A percentile compares a stretch with the other conserved stretches of the same genome.
Evolutionary conservation across 208 protist species (phyloP).

Genomic region (Leishmania amazonensis): DNA sequence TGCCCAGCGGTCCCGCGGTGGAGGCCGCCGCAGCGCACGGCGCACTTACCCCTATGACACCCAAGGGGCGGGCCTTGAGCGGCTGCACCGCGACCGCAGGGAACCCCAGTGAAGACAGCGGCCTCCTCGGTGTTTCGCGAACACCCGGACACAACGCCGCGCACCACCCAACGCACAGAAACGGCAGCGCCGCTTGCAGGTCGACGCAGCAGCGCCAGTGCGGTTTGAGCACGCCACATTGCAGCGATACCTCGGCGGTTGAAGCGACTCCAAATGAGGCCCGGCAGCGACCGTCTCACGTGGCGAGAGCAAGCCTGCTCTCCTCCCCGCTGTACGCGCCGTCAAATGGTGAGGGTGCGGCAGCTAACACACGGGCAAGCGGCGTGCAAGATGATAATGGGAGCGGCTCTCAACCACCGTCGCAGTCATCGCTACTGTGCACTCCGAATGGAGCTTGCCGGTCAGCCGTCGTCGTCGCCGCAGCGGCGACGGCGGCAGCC

Average conservation of each 20-base stretch:
- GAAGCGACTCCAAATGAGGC: background rate
- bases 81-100: background rate
- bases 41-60: constrained; percentile 4
- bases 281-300: constrained; percentile 7
- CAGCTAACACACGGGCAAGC: background rate
- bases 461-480: constrained; percentile 12
- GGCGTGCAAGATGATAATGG: background rate
- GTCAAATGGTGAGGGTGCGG: background rate
- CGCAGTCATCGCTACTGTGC: constrained; percentile 23
- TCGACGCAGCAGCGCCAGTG: constrained; percentile 12
- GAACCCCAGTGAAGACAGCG: background rate
- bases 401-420: background rate
- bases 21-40: background rate
- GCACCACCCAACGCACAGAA: background rate
- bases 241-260: background rate
- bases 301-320: background rate
- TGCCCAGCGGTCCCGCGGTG: background rate
- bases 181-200: background rate
- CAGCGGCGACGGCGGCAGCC: constrained; percentile 3
- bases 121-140: constrained; percentile 4
- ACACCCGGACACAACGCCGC: constrained; percentile 21
- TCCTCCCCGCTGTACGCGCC: constrained; percentile 13
- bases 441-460: constrained; percentile 25
- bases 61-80: background rate
- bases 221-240: background rate